Evolutionary conservation across 2,329 filamentous ascomycete genomes (phyloP), one percentile per base, ranked within the genome.

Genomic region (Pseudopyrenochaeta lycopersici): DNA sequence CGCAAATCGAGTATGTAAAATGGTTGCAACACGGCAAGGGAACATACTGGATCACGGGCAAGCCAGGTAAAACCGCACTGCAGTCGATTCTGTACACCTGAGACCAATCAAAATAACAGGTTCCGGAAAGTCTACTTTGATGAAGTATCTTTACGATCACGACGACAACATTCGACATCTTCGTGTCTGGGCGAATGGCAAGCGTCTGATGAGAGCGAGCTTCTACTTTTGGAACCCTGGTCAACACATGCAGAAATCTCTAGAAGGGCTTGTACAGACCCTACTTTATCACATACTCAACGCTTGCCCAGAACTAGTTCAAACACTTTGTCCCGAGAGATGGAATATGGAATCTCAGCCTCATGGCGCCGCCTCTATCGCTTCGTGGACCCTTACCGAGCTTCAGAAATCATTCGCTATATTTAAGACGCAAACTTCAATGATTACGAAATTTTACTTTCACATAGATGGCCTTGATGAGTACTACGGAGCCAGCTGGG

Each of bases 91-190:
- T n/a, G n/a, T n/a, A n/a, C n/a, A n/a, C n/a, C n/a, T n/a, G n/a
- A n/a, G n/a, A n/a, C n/a, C n/a, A n/a, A n/a, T n/a, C n/a, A n/a
- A n/a, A n/a, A n/a, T n/a, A n/a, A n/a, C n/a, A n/a, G 80, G 80
- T 0, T 77, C 77, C 12, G 80, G 80, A 7, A 82, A 82, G 51
- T 81, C 78, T 0, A 82, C 78, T 0, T 53, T 82, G 17, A 80
- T 82, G 77, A 63, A 64, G 31, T 63, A 52, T 67, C 2, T 59
- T 47, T 35, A 36, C 18, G 42, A 63, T 27, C 10, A 15, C 14
- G n/a, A 50, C 1, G 47, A 44, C 12, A 1, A 17, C 18, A 12
- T 6, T 2, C 1, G 14, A 2, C 32, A 40, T 2, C 33, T 63
- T n/a, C 12, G 46, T 15, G 12, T 52, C 0, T 82, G 79, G 80